These are phyloP conservation scores for Thermomucor indicae-seudaticae DNA, from an alignment of 371 early-diverging fungal species.

Conservation along the genomic window DNA sequence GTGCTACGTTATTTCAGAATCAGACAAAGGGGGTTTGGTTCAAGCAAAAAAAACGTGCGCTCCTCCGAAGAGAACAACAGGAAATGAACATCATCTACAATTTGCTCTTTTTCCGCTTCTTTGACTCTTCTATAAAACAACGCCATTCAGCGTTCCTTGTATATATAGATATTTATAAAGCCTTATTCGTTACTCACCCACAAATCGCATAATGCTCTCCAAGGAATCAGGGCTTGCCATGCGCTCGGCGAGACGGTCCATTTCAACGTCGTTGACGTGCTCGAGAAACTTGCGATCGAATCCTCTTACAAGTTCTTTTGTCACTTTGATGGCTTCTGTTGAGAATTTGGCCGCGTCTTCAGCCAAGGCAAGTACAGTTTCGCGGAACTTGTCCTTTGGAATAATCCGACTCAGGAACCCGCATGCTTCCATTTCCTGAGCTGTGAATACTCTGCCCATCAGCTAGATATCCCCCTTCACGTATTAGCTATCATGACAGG, in stretches of 20 bases:
- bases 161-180: background rate
- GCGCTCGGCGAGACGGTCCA: slow-evolving; percentile 30
- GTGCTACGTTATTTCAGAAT: too few species aligned
- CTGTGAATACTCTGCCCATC: slow-evolving; percentile 50
- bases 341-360: slow-evolving; percentile 50
- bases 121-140: slow-evolving; percentile 10
- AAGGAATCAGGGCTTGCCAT: slow-evolving; percentile 28
- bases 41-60: slow-evolving; percentile 4
- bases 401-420: slow-evolving; percentile 46
- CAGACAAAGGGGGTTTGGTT: too few species aligned
- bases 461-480: slow-evolving; percentile 19
- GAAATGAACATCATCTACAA: too few species aligned
- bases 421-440: slow-evolving; percentile 48
- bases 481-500: too few species aligned
- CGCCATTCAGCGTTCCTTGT: background rate
- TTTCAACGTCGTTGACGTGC: slow-evolving; percentile 44
- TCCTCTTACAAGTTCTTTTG: slow-evolving; percentile 52
- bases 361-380: slow-evolving; percentile 45
- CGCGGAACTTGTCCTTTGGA: slow-evolving; percentile 50
- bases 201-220: slow-evolving; percentile 26
- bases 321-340: slow-evolving; percentile 45
- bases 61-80: too few species aligned
- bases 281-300: slow-evolving; percentile 42
- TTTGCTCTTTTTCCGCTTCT: slow-evolving; percentile 9
- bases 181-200: slow-evolving; percentile 22